Evolutionary conservation across 495 filamentous ascomycete genomes (phyloP), one percentile per base, ranked within the genome.

Genomic region (Penicillium samsonianum): DNA sequence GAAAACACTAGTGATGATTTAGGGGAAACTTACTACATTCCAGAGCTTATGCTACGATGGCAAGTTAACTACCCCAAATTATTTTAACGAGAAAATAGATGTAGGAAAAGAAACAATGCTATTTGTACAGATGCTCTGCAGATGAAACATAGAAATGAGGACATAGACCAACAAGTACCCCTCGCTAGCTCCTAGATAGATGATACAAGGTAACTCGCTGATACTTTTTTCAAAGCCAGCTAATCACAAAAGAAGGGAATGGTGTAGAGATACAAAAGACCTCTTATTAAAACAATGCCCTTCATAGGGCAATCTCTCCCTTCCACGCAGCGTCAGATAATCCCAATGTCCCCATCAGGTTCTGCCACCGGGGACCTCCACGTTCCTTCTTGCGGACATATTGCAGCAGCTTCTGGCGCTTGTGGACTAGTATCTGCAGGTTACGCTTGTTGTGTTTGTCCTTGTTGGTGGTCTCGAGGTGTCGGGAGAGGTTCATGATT

Each of bases 401-500:
- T 63, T 76, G 80, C 65, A 98, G 69, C 53, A 96, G 73, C 77
- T 91, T 95, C 74, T 96, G 92, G 65, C 94, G 78, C 75, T 86
- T 87, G 72, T 99, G 94, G 53, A 95, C 87, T 65, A 99, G 76
- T 52, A 92, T 52, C 53, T 89, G 78, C 66, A 99, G 64, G 78
- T 94, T 96, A 61, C 92, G 82, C 81, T 94, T 96, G 74, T 96
- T 97, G 63, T 91, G 83, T 78, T 94, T 97, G 68, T 99, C 94
- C 64, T 86, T 78, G 48, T 78, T 78, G 50, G 70, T 64, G 4
- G 68, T 72, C 51, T 90, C 66, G 22, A 81, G 66, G 50, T 82
- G 78, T 58, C 85, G 77, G 31, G 87, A 84, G 48, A 98, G 71
- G 42, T 89, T 87, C 51, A 90, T 74, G 65, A 99, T 99, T 79